phyloP scores from a whole-genome alignment of 306 rosid species.

The Pyrus communis region DNA sequence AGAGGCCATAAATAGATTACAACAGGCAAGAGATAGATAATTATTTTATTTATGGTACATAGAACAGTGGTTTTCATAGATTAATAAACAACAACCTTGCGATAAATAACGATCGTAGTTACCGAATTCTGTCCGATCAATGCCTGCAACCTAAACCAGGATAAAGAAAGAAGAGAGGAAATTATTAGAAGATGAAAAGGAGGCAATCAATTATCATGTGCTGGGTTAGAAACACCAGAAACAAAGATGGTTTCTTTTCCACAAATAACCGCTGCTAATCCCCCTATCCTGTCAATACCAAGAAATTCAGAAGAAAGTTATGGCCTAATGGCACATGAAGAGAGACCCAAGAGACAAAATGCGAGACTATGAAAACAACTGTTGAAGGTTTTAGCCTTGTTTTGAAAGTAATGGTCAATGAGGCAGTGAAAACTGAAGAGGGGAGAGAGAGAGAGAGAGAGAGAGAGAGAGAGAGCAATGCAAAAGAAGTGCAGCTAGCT shows the following conservation, averaged over 20 bases:
- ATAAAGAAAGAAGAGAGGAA: conserved; percentile 31
- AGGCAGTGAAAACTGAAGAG: conserved; percentile 8
- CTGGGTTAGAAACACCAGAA: conserved; percentile 34
- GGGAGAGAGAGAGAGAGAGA: not conserved
- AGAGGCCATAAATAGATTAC: conserved; percentile 30
- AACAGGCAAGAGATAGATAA: conserved; percentile 21
- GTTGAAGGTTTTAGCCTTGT: not conserved
- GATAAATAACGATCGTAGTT: conserved; percentile 17
- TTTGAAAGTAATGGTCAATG: not conserved
- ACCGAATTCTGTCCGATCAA: conserved; percentile 38
- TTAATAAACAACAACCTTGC: conserved; percentile 30
- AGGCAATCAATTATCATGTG: conserved; percentile 18
- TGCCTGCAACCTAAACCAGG: conserved; percentile 48
- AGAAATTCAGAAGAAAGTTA: conserved; percentile 18
- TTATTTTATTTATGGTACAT: not conserved
- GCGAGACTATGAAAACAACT: not conserved
- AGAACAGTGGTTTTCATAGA: not conserved
- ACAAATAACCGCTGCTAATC: conserved; percentile 14
- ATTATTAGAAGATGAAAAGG: conserved; percentile 4
- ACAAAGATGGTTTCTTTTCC: conserved; percentile 25
- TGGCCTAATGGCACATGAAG: conserved; percentile 15
- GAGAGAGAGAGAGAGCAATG: conserved; percentile 5
- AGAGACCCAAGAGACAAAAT: conserved; percentile 16
- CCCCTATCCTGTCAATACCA: conserved; percentile 22
- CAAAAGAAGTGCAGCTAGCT: not conserved